These are phyloP conservation scores for Blastobotrys aristatus DNA, from an alignment of 1,139 yeast species.

Conservation along the genomic window DNA sequence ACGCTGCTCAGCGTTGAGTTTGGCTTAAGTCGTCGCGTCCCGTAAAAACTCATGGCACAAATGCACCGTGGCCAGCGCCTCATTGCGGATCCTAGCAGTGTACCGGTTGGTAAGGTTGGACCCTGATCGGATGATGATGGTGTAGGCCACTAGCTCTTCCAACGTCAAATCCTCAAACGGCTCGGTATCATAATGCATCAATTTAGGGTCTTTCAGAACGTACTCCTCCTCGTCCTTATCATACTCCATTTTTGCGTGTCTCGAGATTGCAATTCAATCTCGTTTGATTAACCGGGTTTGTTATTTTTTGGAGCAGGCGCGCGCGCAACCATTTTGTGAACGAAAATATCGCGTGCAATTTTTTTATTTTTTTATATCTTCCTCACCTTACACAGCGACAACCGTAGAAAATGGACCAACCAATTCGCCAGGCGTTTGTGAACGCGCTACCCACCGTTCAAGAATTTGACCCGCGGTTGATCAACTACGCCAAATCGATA, in stretches of 20 bases:
- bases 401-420: background rate
- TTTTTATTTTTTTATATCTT: too few relatives aligned
- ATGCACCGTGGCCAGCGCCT: background rate
- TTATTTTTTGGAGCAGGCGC: background rate
- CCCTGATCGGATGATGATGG: background rate
- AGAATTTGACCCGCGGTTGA: constrained; percentile 18
- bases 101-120: background rate
- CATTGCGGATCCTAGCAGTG: background rate
- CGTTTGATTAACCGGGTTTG: too few relatives aligned
- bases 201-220: too few relatives aligned
- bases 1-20: background rate
- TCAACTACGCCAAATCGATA: constrained; percentile 17
- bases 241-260: too few relatives aligned
- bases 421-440: background rate
- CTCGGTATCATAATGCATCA: too few relatives aligned
- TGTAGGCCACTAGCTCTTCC: too few relatives aligned
- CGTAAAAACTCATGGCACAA: constrained; percentile 1
- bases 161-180: too few relatives aligned
- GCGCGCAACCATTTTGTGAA: background rate
- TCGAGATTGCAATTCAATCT: too few relatives aligned
- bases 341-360: too few relatives aligned
- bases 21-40: background rate
- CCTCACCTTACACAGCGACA: background rate
- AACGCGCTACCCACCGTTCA: constrained; percentile 17
- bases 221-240: too few relatives aligned